A percentile compares a stretch with the other conserved stretches of the same genome.
Conservation (phyloP, 306 rosid species). For the Gastrolobium villosum region DNA sequence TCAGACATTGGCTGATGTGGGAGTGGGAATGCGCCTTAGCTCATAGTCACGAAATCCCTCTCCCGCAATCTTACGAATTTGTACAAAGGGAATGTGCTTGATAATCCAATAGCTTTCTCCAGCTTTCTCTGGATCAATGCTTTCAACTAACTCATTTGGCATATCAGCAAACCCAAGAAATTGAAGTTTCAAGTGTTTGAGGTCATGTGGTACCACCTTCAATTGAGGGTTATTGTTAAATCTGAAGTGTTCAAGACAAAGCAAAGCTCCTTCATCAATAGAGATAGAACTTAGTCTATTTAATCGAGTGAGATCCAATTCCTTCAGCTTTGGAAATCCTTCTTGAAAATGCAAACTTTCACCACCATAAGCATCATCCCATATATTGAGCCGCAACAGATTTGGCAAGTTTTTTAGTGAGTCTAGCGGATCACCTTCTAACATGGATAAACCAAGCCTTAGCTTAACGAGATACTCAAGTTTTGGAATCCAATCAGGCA, state of each 20-base stretch:
- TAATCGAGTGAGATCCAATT: neutral
- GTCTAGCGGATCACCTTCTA: slow-evolving; percentile 39
- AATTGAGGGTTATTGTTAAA: neutral
- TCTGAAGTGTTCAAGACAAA: neutral
- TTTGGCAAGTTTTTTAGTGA: slow-evolving; percentile 14
- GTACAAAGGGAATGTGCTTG: slow-evolving; percentile 7
- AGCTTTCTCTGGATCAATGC: slow-evolving; percentile 10
- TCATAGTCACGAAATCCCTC: too few species aligned
- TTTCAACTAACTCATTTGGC: slow-evolving; percentile 1
- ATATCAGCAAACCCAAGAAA: neutral
- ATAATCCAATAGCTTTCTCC: slow-evolving; percentile 5
- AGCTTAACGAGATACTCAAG: slow-evolving; percentile 13
- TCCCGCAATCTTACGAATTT: neutral
- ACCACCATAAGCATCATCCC: slow-evolving; percentile 43
- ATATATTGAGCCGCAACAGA: slow-evolving; percentile 1
- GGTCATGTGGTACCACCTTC: slow-evolving; percentile 13
- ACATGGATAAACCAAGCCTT: neutral
- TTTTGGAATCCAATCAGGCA: slow-evolving; percentile 40
- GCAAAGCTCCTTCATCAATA: slow-evolving; percentile 44
- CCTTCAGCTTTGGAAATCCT: slow-evolving; percentile 39
- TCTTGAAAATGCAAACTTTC: slow-evolving; percentile 40
- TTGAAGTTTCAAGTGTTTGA: slow-evolving; percentile 22
- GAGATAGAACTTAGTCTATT: slow-evolving; percentile 8
- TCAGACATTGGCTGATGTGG: neutral
- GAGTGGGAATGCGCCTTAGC: too few species aligned